Conservation (phyloP, 2,329 filamentous ascomycete species). For the Daldinia sp. region DNA sequence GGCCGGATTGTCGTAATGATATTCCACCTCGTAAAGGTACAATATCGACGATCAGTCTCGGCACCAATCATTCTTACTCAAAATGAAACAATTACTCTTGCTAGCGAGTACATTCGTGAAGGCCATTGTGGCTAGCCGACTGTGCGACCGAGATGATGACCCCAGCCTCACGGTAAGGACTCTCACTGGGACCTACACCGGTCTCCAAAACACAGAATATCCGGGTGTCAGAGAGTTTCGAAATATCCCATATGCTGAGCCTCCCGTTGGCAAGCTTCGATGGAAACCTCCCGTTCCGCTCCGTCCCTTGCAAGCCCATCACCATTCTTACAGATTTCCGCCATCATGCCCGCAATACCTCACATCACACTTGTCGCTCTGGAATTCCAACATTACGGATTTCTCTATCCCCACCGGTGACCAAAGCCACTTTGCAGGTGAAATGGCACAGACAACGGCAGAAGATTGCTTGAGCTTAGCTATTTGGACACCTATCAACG, state of each 20-base stretch:
- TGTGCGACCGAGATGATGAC: conserved; percentile 1
- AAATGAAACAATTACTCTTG: conserved; percentile 24
- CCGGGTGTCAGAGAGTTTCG: conserved; percentile 44
- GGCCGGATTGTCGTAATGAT: background rate
- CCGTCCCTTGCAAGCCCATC: conserved; percentile 36
- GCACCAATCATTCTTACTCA: background rate
- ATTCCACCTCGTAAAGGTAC: background rate
- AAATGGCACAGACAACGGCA: conserved; percentile 41
- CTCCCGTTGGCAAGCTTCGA: conserved; percentile 61
- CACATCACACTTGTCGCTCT: conserved; percentile 39
- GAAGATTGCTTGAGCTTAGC: conserved; percentile 50
- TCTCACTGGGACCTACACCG: conserved; percentile 37
- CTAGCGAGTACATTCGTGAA: conserved; percentile 14
- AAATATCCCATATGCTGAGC: conserved; percentile 63
- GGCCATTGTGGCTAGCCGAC: conserved; percentile 1
- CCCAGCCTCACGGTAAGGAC: conserved; percentile 38
- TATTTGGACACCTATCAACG: conserved; percentile 46
- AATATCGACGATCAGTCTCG: conserved; percentile 6
- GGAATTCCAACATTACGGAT: conserved; percentile 41
- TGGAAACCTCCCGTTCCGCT: conserved; percentile 49
- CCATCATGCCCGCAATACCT: conserved; percentile 47
- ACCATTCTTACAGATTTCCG: conserved; percentile 38
- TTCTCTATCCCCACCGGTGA: conserved; percentile 36
- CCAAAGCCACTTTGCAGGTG: conserved; percentile 35
- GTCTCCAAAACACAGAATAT: conserved; percentile 35